Evolutionary conservation across 2,329 filamentous ascomycete genomes (phyloP), one percentile per base, ranked within the genome.

Genomic region (Pezicula radicicola): DNA sequence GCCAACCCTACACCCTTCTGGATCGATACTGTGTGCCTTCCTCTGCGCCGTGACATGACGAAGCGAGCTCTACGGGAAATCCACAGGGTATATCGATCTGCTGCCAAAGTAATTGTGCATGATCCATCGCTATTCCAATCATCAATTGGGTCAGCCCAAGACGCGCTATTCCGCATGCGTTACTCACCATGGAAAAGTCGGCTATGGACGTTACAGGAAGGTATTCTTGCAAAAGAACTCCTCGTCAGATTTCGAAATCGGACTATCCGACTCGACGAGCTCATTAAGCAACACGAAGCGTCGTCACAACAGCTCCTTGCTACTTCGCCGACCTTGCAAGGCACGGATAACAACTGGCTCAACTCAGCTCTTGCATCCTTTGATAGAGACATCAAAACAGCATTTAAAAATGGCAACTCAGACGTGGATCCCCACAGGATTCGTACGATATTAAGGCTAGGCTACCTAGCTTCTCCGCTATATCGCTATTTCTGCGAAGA

Each of bases 161-260:
- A 37, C 35, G 12, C 12, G 4, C 12, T 37, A 13, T 13, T 37
- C 35, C 35, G 35, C 35, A 37, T 37, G 12, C 35, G 35, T 4
- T 37, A 37, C 35, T 37, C 35, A 16, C n/a, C 35, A 3, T 37
- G 35, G 35, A 37, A 37, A 6, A 21, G 35, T 16, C 16, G 51
- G 18, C 51, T 53, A 12, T 53, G 49, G 51, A 53, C 51, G 15
- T 36, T 46, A n/a, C 51, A 52, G 30, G 51, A 53, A 52, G 51
- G 51, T 21, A 37, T 33, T 15, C 39, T 53, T 13, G 49, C 49
- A 27, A 40, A 52, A 45, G 16, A 16, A 37, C 15, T 53, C 10
- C 46, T 10, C 33, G n/a, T 37, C 6, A 37, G 6, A 37, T 37
- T 37, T 37, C 35, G 35, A 37, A 37, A 37, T 16, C 35, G 35